Percentiles rank a stretch among this genome's conserved stretches.
Conservation (phyloP, 306 rosid species). For the Vigna hirtella region DNA sequence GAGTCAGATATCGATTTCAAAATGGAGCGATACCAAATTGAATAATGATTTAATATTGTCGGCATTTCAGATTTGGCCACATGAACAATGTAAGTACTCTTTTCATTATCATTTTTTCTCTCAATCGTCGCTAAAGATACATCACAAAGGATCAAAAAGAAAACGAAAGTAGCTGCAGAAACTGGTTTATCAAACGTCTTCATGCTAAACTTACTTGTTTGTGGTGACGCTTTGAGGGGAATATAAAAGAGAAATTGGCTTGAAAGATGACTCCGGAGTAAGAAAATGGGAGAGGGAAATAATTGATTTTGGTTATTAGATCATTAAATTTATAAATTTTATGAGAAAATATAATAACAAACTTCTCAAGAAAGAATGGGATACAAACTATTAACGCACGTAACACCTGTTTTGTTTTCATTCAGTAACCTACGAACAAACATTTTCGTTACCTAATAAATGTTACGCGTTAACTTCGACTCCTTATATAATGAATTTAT, state of each 20-base stretch:
- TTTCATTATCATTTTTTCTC: neutral
- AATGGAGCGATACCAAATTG: conserved; percentile 74
- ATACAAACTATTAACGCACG: neutral
- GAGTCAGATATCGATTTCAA: conserved; percentile 59
- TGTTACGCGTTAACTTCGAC: neutral
- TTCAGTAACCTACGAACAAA: neutral
- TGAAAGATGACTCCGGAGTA: neutral
- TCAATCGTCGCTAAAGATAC: conserved; percentile 46
- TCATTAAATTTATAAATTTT: neutral
- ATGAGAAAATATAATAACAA: neutral
- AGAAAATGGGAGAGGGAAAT: neutral
- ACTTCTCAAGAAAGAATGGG: neutral
- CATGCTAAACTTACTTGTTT: conserved; percentile 26
- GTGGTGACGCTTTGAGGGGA: neutral
- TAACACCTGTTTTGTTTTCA: neutral
- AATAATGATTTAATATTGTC: conserved; percentile 57
- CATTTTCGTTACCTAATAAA: neutral
- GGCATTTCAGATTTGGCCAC: conserved; percentile 77
- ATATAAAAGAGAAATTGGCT: neutral
- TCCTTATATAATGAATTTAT: no score
- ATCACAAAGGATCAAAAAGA: conserved; percentile 40
- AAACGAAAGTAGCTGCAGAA: neutral
- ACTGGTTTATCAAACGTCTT: conserved; percentile 5
- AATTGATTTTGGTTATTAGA: neutral
- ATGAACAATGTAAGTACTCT: conserved; percentile 71